Evolutionary conservation across 1,284 basidiomycete genomes (phyloP).

Genomic region (Melampsora larici-populina): DNA sequence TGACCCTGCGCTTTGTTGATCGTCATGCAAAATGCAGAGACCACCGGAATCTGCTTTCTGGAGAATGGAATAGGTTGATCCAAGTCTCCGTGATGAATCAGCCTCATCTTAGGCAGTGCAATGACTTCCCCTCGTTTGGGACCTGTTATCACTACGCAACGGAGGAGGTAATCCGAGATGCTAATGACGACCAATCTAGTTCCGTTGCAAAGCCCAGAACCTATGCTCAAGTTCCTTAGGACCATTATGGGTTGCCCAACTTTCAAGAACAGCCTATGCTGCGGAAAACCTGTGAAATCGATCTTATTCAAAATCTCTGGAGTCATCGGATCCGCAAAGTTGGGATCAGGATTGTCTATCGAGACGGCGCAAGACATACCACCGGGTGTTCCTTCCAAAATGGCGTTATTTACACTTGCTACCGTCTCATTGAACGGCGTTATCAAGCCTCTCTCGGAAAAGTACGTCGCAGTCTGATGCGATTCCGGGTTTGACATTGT

Average conservation of each 20-base stretch:
- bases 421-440: too few relatives aligned
- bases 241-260: neutral
- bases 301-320: too few relatives aligned
- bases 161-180: neutral
- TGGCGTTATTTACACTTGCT: too few relatives aligned
- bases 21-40: neutral
- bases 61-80: neutral
- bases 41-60: conserved; percentile 3
- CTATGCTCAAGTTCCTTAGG: neutral
- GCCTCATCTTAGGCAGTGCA: neutral
- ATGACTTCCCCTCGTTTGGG: neutral
- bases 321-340: neutral
- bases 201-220: conserved; percentile 14
- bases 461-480: too few relatives aligned
- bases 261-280: neutral
- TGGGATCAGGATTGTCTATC: neutral
- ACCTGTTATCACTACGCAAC: neutral
- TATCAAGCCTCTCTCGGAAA: too few relatives aligned
- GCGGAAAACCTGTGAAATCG: conserved; percentile 3
- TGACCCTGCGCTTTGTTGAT: conserved; percentile 27
- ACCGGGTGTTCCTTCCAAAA: too few relatives aligned
- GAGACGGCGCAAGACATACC: too few relatives aligned
- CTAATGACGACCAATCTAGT: neutral
- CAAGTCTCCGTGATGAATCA: neutral
- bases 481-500: too few relatives aligned